Evolutionary conservation across 352 stramenopile genomes (phyloP).

Genomic region (Pythium phragmitis): DNA sequence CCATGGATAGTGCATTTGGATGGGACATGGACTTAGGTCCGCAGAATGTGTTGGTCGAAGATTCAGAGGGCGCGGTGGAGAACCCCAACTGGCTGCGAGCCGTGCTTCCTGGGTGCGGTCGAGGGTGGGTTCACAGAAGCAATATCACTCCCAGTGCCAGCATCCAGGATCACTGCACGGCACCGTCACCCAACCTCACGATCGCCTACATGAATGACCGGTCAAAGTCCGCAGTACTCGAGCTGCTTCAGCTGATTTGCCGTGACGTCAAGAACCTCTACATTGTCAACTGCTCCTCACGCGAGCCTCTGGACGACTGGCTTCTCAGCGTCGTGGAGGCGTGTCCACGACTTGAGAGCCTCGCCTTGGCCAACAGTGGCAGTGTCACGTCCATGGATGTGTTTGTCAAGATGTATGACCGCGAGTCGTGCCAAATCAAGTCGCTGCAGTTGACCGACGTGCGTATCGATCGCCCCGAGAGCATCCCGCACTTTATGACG

Average conservation of each 20-base stretch:
- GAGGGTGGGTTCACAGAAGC: conserved; percentile 1
- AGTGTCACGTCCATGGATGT: conserved; percentile 11
- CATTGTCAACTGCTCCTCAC: background rate
- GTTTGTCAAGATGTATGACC: background rate
- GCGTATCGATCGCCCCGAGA: background rate
- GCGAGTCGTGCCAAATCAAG: background rate
- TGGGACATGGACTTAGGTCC: background rate
- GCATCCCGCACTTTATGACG: conserved; percentile 1
- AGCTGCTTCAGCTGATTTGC: conserved; percentile 9
- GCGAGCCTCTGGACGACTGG: conserved; percentile 6
- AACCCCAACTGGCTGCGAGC: background rate
- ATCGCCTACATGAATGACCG: conserved; percentile 8
- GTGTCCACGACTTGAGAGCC: background rate
- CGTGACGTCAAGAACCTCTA: conserved; percentile 1
- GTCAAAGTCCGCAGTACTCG: conserved; percentile 2
- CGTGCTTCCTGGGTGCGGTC: conserved; percentile 1
- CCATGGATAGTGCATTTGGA: background rate
- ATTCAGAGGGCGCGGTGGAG: background rate
- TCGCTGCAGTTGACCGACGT: background rate
- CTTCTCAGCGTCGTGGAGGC: background rate
- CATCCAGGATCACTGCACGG: background rate
- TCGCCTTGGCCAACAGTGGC: background rate
- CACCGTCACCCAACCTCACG: background rate
- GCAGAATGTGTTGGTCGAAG: background rate
- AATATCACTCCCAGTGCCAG: background rate